phyloP scores from a whole-genome alignment of 352 stramenopile genomes.

The Globisporangium cystogenes region DNA sequence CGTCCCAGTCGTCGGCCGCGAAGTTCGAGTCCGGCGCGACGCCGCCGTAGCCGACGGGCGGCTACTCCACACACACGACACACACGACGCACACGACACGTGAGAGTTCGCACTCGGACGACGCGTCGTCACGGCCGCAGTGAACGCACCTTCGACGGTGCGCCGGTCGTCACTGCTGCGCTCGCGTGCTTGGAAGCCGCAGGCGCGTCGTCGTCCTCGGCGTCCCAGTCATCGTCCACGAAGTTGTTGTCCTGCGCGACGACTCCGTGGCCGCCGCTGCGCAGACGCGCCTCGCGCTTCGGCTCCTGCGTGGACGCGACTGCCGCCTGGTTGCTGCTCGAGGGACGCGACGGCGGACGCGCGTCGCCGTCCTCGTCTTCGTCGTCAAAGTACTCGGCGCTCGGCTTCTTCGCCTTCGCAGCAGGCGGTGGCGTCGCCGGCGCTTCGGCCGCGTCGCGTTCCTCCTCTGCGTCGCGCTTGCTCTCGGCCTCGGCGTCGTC shows the following conservation, averaged over 20 bases:
- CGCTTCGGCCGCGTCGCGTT: not conserved
- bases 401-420: conserved; percentile 12
- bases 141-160: conserved; percentile 20
- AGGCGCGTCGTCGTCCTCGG: conserved; percentile 8
- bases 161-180: not conserved
- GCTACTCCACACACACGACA: conserved; percentile 3
- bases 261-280: conserved; percentile 10
- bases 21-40: conserved; percentile 67
- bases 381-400: conserved; percentile 56
- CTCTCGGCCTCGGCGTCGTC: conserved; percentile 4
- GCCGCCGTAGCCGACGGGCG: conserved; percentile 20
- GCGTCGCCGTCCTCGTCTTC: conserved; percentile 34
- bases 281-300: conserved; percentile 4
- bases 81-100: not conserved
- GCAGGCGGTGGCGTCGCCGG: not conserved
- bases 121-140: too few relatives aligned
- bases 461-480: conserved; percentile 4
- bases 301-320: not conserved
- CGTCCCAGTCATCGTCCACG: conserved; percentile 72
- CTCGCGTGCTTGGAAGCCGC: too few relatives aligned
- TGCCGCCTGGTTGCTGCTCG: conserved; percentile 7
- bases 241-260: conserved; percentile 70
- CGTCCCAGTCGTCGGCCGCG: conserved; percentile 62
- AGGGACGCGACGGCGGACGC: not conserved
- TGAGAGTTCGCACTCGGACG: too few relatives aligned